Base-by-base conservation (phyloP, 164 flowering plant genomes). In the Liriodendron chinense region DNA sequence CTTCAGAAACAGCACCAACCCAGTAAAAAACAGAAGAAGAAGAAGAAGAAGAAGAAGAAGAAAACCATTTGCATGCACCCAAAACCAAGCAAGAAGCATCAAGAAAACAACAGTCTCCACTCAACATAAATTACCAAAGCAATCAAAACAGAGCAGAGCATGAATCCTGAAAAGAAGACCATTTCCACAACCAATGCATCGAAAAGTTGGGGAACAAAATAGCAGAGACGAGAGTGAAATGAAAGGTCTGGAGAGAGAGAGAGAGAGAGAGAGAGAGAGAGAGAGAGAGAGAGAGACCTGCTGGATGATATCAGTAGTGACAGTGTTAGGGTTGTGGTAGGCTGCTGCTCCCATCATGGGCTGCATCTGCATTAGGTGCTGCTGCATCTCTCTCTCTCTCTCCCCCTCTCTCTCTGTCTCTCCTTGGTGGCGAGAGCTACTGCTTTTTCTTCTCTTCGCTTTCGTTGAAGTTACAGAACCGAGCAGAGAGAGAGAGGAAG, bases 311-410 rank as follows among this genome's bases (percentile, higher is more conserved):
- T 90, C 94, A 75, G 94, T 87, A 10, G 92, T 90, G 83, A 90
- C 85, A 83, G 80, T 90, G 88, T 79, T 86, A 73, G 89, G 85
- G 66, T 83, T 85, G 73, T 88, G 89, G 50, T 34, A 34, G 43
- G 43, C 5, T 34, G 43, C 43, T 34, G 86, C 80, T 77, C 90
- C 86, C 94, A 90, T 90, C 89, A 87, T 89, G 87, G 91, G 94
- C 83, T 88, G 90, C 94, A 86, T 88, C 87, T 90, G 93, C 90
- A 86, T 87, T 88, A 88, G 90, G 87, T 89, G 91, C 88, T 89
- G 91, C 83, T 89, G 91, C 90, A 86, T 86, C 82, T 79, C 76
- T 64, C 9, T 21, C 9, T 64, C 10, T 3, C 5, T 23, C 67
- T 64, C 24, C n/a, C n/a, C n/a, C n/a, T n/a, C n/a, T n/a, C n/a